Evolutionary conservation across 257 asterid species (phyloP), one percentile per base, ranked within the genome.

Genomic region (Phtheirospermum japonicum): DNA sequence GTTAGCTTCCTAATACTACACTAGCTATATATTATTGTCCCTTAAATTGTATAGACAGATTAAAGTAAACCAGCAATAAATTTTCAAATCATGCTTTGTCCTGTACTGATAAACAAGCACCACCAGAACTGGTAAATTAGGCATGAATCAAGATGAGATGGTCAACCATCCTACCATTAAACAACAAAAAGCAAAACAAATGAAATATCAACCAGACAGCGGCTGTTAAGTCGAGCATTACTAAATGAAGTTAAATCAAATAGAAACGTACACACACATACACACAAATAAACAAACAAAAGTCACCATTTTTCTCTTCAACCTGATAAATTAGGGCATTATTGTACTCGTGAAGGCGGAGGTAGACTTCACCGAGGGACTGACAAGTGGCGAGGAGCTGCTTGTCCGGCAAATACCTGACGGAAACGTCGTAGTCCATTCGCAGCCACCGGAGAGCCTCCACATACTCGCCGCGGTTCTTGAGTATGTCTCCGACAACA

Each of bases 341-440:
- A 37, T 76, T 67, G 73, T 71, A 83, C 6, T 71, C 52, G 13
- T 74, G 70, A 30, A 92, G 91, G 28, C 96, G 99, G 57, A 92
- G 80, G 77, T 83, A 66, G 61, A 92, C 70, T 79, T 92, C 99
- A 8, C 99, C 99, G 17, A 92, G 88, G 20, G 96, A 85, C 81
- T 92, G 96, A 72, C 99, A 92, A 26, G 99, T 83, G 63, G 99
- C 89, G 39, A 89, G 89, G 33, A 83, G 75, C 50, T 92, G 95
- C 69, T 84, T 83, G 49, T 75, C 78, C 14, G 89, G 77, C 78
- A 92, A 50, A 50, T 50, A 64, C 64, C 68, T 75, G 10, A 59
- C 31, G 0, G 97, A 86, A n/a, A 92, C 62, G 0, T 89, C 96
- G 57, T 92, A 87, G 68, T 92, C 99, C 49, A 71, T 76, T 11